Evolutionary conservation across 2,329 filamentous ascomycete genomes (phyloP), one percentile per base, ranked within the genome.

Genomic region (Monosporascus sp.): DNA sequence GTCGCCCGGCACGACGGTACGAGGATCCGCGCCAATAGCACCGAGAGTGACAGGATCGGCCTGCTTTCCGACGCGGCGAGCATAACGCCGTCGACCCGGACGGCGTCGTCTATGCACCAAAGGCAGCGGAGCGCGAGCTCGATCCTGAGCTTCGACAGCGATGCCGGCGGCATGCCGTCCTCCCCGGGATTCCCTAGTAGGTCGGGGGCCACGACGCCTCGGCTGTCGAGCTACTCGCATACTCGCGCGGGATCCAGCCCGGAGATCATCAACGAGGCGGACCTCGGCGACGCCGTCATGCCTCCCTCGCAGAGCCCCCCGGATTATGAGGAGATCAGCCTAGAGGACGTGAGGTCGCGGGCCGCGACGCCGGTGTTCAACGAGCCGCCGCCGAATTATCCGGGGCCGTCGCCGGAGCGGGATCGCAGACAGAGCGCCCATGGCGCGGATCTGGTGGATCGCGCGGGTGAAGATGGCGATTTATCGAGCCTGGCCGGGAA

Each of bases 1-100:
- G 81, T 92, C 15, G 88, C 87, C 1, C 78, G 87, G 45, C 88
- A 89, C 62, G 89, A 94, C 61, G 89, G 89, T 48, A 89, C 87
- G 1, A 77, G 89, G 46, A 71, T 94, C 27, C 80, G 89, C 31
- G 87, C 86, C 37, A 87, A 85, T 63, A 91, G 87, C 57, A 78
- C 76, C 18, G 88, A 91, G 60, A 89, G 85, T 62, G 88, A 93
- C 65, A 76, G 83, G 31, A 74, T 85, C 44, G 88, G 88, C 1
- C 72, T 93, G 8, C 75, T 93, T 14, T 88, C 86, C 37, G 85
- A 87, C 58, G 84, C 87, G 8, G 57, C 51, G 18, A 51, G 37
- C 27, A 47, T 55, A 11, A 47, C 60, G 61, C 60, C 64, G 52
- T 70, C 70, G 55, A 65, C 65, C 57, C 66, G 64, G 45, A 61